phyloP scores from a whole-genome alignment of 345 rosid species.

The Luvunga scandens region DNA sequence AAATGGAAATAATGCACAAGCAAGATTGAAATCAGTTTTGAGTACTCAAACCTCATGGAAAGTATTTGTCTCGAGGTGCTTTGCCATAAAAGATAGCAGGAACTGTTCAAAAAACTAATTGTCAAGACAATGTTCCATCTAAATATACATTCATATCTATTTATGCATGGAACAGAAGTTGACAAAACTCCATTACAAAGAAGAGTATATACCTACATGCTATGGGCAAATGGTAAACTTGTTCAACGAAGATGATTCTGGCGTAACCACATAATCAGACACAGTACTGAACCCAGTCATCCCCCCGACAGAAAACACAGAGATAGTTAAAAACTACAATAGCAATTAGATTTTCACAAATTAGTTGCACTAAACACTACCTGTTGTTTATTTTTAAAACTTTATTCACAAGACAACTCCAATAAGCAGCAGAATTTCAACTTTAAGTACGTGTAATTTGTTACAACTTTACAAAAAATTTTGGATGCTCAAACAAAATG shows the following conservation, averaged over 20 bases:
- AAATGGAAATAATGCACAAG: background rate
- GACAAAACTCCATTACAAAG: background rate
- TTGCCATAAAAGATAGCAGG: conserved; percentile 10
- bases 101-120: conserved; percentile 29
- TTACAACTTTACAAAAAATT: too few relatives aligned
- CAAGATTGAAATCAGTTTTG: background rate
- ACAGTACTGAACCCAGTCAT: background rate
- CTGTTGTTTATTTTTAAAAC: background rate
- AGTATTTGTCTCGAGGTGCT: background rate
- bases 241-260: background rate
- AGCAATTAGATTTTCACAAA: background rate
- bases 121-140: background rate
- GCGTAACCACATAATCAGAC: background rate
- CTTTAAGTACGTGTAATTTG: too few relatives aligned
- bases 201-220: background rate
- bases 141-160: background rate
- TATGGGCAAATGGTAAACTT: background rate
- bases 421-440: too few relatives aligned
- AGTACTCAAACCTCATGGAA: background rate
- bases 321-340: background rate
- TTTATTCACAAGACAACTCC: background rate
- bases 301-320: background rate
- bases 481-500: too few relatives aligned
- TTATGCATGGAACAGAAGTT: background rate
- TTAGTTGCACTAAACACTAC: background rate